Evolutionary conservation across 1,284 basidiomycete species (phyloP), one percentile per base, ranked within the genome.

Genomic region (Hymenochaete sp.): DNA sequence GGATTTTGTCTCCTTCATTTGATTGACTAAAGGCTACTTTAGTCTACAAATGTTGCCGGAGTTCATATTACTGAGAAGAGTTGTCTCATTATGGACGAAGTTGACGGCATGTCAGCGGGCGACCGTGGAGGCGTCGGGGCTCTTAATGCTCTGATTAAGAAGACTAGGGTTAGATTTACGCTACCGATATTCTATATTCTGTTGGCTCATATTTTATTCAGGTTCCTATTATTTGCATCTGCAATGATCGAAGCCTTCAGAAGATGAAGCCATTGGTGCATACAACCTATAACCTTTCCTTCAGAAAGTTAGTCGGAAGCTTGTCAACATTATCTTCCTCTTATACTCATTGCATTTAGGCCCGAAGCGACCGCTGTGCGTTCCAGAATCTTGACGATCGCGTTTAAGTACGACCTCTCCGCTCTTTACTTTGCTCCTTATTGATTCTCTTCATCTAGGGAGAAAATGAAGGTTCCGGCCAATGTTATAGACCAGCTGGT

Each of bases 21-120:
- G 29, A 38, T 11, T 22, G 22, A 29, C 43, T 18, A n/a, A 31
- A 22, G 16, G 18, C 16, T 49, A 38, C 51, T 18, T 8, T 38
- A 80, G 82, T 65, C 66, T 10, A 79, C 75, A 1, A 84, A 87
- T 49, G 76, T 77, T 0, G 68, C 77, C 2, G 87, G 82, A 1
- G 65, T 93, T 2, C 58, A 68, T 9, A 78, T 97, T 50, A 89
- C 85, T 0, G 78, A 88, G 53, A 79, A 75, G 56, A 81, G 87
- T 0, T 91, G 92, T 53, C 67, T 98, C 36, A 98, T 98, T 61
- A 97, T 99, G 92, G 96, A 99, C 60, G 96, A 99, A 62, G 95
- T 98, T 0, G 95, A 99, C 56, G 95, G 96, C 6, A 98, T 98
- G 93, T 96, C 92, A 4, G 89, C 90, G 2, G 95, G 95, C 21